Evolutionary conservation across 1,284 basidiomycete species (phyloP).

Genomic region (Phylloboletellus chloephorus): DNA sequence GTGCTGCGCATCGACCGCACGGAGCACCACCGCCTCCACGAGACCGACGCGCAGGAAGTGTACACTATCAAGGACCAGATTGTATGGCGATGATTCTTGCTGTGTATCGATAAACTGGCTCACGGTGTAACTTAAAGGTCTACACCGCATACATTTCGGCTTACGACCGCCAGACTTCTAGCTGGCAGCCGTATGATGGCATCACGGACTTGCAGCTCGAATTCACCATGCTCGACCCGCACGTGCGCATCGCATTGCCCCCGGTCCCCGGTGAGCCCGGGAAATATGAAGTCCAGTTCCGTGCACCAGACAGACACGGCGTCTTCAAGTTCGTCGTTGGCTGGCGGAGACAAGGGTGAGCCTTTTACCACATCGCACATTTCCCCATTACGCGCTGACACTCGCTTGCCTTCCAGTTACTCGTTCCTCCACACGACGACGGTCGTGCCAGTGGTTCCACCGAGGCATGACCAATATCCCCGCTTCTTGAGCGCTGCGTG

Average conservation of each 20-base stretch:
- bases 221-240: conserved; percentile 97
- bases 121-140: conserved; percentile 44
- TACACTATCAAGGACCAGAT: conserved; percentile 89
- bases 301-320: conserved; percentile 90
- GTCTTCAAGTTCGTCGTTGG: conserved; percentile 95
- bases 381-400: background rate
- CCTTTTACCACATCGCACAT: conserved; percentile 1
- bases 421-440: conserved; percentile 69
- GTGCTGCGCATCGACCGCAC: conserved; percentile 77
- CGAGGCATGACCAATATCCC: conserved; percentile 91
- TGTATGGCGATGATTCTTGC: conserved; percentile 40
- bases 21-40: conserved; percentile 67
- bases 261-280: conserved; percentile 53
- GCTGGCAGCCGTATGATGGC: conserved; percentile 71
- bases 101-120: no score
- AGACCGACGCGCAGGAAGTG: conserved; percentile 50
- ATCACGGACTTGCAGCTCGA: conserved; percentile 84
- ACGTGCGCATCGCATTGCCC: conserved; percentile 71
- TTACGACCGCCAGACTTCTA: conserved; percentile 48
- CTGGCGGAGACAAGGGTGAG: conserved; percentile 83
- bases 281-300: conserved; percentile 75
- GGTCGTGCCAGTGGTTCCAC: conserved; percentile 85
- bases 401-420: conserved; percentile 42
- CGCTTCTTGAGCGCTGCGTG: conserved; percentile 91
- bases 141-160: conserved; percentile 70